Base-by-base conservation (phyloP, 2,329 filamentous ascomycete species). In the Botrytis aclada region DNA sequence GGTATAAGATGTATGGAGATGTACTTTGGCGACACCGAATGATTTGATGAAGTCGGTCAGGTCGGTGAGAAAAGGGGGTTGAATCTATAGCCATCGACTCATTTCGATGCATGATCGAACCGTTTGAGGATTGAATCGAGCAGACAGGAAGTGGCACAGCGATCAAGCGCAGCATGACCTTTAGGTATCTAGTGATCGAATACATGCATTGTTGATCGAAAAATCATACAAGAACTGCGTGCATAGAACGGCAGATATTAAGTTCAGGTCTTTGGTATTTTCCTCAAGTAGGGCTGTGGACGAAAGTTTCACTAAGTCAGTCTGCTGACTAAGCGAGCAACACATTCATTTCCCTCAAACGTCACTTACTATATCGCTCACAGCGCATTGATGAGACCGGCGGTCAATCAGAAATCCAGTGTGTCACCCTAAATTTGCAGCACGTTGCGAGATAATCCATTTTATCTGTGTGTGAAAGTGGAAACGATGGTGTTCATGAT, bases 301-400 rank as follows among this genome's bases (percentile, higher is more conserved):
- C 12, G 29, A 34, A 47, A 37, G 41, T 14, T 22, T 22, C 12
- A 32, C 65, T 3, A 56, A 43, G n/a, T 37, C n/a, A 43, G 0
- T 32, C 29, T 8, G 47, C 47, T 69, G 65, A 69, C 65, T 56
- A 56, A 58, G 65, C 65, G n/a, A 41, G 47, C n/a, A 25, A 56
- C 34, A 32, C 20, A 9, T 20, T 29, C 64, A 67, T 67, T 67
- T 69, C 37, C 47, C 34, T 56, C 47, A 67, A 56, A 56, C 47
- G 1, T 67, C 60, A 56, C n/a, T 56, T 29, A 56, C 9, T 32
- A 9, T 29, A 29, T 56, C 34, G 29, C 34, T 54, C 65, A 32
- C 16, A 4, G 47, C 64, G 45, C 65, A 67, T 67, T 41, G 47
- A 67, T 67, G 34, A 4, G 29, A 56, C 65, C n/a, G 29, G 29